Conservation (phyloP, 2,329 filamentous ascomycete species). For the Aspergillus brunneoviolaceus region DNA sequence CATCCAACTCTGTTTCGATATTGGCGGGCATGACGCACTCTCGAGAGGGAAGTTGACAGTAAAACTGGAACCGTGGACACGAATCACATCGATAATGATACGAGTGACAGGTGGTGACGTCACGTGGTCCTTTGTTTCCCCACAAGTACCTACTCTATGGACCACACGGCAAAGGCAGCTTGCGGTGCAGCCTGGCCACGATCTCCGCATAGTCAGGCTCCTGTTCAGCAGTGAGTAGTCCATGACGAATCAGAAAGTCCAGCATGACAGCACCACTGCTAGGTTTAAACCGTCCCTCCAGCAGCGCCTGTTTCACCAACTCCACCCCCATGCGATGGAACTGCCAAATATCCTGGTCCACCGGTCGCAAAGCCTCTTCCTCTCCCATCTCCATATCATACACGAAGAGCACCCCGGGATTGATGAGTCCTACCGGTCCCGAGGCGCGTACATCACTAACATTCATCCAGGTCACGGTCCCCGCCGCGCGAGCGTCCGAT, state of each 20-base stretch:
- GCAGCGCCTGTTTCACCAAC: conserved; percentile 7
- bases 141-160: neutral
- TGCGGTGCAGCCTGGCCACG: conserved; percentile 9
- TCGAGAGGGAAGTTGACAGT: no score
- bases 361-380: conserved; percentile 2
- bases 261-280: conserved; percentile 8
- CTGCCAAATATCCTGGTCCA: conserved; percentile 8
- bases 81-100: no score
- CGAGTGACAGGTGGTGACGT: neutral
- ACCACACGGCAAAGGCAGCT: conserved; percentile 9
- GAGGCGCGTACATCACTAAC: conserved; percentile 9
- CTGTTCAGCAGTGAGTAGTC: conserved; percentile 8
- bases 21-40: no score
- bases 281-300: conserved; percentile 6
- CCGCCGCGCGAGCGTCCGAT: conserved; percentile 2
- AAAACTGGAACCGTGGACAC: no score
- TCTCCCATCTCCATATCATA: conserved; percentile 10
- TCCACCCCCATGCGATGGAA: conserved; percentile 1
- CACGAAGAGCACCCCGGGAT: conserved; percentile 11
- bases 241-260: conserved; percentile 13
- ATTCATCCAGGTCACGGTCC: conserved; percentile 11
- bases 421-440: conserved; percentile 10
- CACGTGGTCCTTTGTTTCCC: neutral
- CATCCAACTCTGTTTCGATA: no score
- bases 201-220: conserved; percentile 10